Base-by-base conservation (phyloP, 495 filamentous ascomycete genomes). In the Penicillium crystallinum region DNA sequence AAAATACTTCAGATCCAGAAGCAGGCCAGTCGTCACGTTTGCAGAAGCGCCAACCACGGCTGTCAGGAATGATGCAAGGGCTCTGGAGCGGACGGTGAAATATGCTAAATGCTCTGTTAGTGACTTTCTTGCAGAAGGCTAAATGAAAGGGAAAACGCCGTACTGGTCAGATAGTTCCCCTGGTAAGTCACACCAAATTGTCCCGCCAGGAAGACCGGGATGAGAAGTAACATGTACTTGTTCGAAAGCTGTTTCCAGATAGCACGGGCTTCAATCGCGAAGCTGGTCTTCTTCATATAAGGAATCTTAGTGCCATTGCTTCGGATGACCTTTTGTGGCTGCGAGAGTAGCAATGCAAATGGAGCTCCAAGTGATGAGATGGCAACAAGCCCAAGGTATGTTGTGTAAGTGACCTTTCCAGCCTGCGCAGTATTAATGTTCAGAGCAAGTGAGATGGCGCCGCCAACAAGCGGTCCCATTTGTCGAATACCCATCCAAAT, bases 401-500 rank as follows among this genome's bases (percentile, higher is more conserved):
- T 80, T 15, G 62, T 67, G 47, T 76, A 79, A 21, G 73, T 73
- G 11, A 84, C 77, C 53, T 80, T 82, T 30, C 81, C 81, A 7
- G 67, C 68, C 2, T 68, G 62, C 17, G 70, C 64, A 5, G 68
- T 60, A 23, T 71, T 59, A 27, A 71, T 67, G 55, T 84, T 84
- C 21, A 82, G 63, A 1, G 69, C 75, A 1, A 84, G 74, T 39
- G 77, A 75, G 46, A 84, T 80, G n/a, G 79, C 73, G 10, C 71
- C 70, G 0, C 80, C 81, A 45, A 83, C 71, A 2, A 84, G 62
- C 21, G 79, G 76, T 6, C 81, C 81, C 23, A 81, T 67, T 38
- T 81, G 77, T 9, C 77, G 74, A 27, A 82, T 75, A 27, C 76
- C 74, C 31, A 82, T 73, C 80, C 81, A 84, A 40, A 81, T 81